Conservation (phyloP, 805 yeast species). For the Zygotorulaspora florentina region DNA sequence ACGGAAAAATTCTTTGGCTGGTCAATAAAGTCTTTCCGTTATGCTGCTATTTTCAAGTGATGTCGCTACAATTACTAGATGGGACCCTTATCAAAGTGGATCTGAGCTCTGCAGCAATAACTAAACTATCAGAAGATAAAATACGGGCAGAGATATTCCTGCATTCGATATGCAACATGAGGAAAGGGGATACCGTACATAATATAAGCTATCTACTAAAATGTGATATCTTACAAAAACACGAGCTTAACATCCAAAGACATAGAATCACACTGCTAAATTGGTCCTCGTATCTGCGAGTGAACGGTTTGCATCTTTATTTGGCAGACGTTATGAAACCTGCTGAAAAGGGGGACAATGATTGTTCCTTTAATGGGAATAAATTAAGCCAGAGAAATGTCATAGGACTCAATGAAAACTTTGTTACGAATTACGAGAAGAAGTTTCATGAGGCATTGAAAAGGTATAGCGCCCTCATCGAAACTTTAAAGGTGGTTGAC, state of each 20-base stretch:
- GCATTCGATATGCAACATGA: conserved; percentile 16
- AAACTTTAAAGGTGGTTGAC: conserved; percentile 24
- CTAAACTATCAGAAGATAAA: conserved; percentile 13
- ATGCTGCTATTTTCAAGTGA: conserved; percentile 13
- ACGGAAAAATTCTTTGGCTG: conserved; percentile 8
- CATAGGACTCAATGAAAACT: not conserved
- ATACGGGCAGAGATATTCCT: conserved; percentile 20
- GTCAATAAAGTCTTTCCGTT: conserved; percentile 17
- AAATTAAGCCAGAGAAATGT: not conserved
- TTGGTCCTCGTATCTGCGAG: conserved; percentile 22
- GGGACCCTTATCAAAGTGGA: conserved; percentile 12
- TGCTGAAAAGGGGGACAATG: not conserved
- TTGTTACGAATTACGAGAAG: conserved; percentile 3
- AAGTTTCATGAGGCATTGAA: not conserved
- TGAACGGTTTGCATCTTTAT: conserved; percentile 19
- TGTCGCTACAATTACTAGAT: conserved; percentile 10
- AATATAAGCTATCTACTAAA: conserved; percentile 18
- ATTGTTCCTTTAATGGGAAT: not conserved
- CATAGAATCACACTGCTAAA: conserved; percentile 8
- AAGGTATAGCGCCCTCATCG: conserved; percentile 8
- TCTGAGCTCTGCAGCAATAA: conserved; percentile 19
- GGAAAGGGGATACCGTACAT: conserved; percentile 17
- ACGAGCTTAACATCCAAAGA: conserved; percentile 1
- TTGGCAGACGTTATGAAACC: conserved; percentile 7
- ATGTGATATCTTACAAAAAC: conserved; percentile 9